A percentile compares a stretch with the other conserved stretches of the same genome.
Conservation (phyloP, 2,329 filamentous ascomycete genomes). For the Pestalotiopsis fici region DNA sequence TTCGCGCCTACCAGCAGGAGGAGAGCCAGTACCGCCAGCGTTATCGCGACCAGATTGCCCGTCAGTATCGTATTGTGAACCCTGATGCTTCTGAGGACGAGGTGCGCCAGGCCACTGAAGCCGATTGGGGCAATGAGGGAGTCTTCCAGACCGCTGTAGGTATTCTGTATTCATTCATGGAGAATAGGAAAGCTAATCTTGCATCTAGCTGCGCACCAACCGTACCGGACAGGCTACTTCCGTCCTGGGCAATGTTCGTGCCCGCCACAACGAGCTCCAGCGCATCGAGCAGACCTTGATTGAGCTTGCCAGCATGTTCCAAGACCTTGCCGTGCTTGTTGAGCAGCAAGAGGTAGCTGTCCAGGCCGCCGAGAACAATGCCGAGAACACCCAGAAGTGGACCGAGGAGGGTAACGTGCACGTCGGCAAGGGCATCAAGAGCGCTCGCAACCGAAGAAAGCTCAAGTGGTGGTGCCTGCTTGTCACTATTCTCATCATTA, state of each 20-base stretch:
- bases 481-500: constrained; percentile 58
- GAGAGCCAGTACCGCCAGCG: constrained; percentile 71
- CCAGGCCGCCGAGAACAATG: constrained; percentile 63
- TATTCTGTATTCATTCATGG: constrained; percentile 16
- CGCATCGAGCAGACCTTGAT: constrained; percentile 75
- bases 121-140: constrained; percentile 76
- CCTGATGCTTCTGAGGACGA: constrained; percentile 76
- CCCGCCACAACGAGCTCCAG: constrained; percentile 81
- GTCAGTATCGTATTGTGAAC: constrained; percentile 81
- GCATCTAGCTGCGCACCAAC: constrained; percentile 71
- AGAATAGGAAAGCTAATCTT: constrained; percentile 10
- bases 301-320: constrained; percentile 71
- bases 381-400: constrained; percentile 65
- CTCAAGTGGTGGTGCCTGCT: constrained; percentile 81
- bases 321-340: constrained; percentile 73
- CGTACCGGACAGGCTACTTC: constrained; percentile 72
- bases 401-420: constrained; percentile 70
- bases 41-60: constrained; percentile 76
- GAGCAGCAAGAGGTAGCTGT: constrained; percentile 71
- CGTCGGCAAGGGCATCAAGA: constrained; percentile 67
- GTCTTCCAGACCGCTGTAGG: constrained; percentile 79
- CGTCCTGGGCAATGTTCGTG: constrained; percentile 76
- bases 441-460: constrained; percentile 67
- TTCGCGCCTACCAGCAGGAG: constrained; percentile 70
- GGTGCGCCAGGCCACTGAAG: constrained; percentile 67